These are phyloP conservation scores for Populus tremula DNA, from an alignment of 345 rosid genomes.

Conservation along the genomic window DNA sequence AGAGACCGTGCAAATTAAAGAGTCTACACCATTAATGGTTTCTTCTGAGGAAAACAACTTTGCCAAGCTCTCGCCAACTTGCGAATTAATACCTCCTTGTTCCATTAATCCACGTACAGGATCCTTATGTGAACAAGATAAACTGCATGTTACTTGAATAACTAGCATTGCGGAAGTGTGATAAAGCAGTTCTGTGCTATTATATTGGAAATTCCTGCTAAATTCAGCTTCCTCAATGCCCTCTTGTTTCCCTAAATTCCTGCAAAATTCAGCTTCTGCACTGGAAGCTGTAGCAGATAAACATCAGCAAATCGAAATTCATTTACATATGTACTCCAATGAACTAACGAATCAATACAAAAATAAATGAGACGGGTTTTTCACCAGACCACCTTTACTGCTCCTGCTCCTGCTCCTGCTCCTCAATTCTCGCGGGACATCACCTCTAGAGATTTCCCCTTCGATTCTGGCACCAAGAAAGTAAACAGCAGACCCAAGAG, in stretches of 20 bases:
- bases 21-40: neutral
- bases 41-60: neutral
- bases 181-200: neutral
- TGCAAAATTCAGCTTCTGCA: neutral
- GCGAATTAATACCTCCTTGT: neutral
- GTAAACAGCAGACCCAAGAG: no score
- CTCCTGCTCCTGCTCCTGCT: neutral
- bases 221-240: neutral
- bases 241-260: neutral
- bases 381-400: no score
- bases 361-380: no score
- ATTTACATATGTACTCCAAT: no score
- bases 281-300: no score
- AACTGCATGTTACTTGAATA: constrained; percentile 10
- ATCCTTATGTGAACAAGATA: constrained; percentile 9
- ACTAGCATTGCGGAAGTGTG: neutral
- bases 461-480: constrained; percentile 79
- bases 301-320: no score
- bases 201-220: neutral
- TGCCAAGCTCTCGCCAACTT: neutral
- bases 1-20: constrained; percentile 20
- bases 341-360: no score
- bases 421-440: constrained; percentile 61
- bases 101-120: neutral
- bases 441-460: constrained; percentile 73